A percentile compares a stretch with the other conserved stretches of the same genome.
Evolutionary conservation across 495 filamentous ascomycete species (phyloP).

Genomic region (Penicillium egyptiacum): DNA sequence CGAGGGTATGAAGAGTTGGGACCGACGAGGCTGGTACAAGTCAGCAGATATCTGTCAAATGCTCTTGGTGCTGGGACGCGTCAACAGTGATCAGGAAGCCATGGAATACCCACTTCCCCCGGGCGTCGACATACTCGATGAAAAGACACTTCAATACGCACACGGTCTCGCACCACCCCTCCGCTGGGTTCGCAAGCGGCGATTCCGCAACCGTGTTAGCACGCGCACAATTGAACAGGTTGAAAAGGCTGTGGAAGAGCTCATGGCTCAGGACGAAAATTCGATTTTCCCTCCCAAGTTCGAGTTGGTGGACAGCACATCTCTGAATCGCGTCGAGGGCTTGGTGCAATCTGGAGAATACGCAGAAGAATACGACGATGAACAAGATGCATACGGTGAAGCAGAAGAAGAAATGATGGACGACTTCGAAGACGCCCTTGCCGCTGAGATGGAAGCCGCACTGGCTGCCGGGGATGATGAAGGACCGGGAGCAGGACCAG

Average conservation of each 20-base stretch:
- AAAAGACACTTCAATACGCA: constrained; percentile 70
- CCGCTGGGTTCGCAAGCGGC: constrained; percentile 76
- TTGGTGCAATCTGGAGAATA: constrained; percentile 44
- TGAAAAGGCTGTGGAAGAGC: constrained; percentile 74
- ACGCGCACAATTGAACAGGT: constrained; percentile 86
- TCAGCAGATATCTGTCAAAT: constrained; percentile 94
- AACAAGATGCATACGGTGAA: constrained; percentile 57
- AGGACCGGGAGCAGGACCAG: constrained; percentile 15
- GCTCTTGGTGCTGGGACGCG: constrained; percentile 74
- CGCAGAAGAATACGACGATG: constrained; percentile 52
- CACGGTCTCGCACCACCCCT: constrained; percentile 93
- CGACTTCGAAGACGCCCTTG: constrained; percentile 59
- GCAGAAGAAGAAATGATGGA: constrained; percentile 53
- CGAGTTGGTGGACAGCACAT: constrained; percentile 63
- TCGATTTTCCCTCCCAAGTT: constrained; percentile 57
- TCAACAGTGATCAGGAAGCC: constrained; percentile 72
- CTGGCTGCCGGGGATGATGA: constrained; percentile 53
- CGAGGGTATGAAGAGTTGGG: constrained; percentile 96
- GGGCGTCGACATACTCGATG: constrained; percentile 59
- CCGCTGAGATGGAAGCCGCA: constrained; percentile 54
- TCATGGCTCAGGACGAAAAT: constrained; percentile 66
- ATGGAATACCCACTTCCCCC: constrained; percentile 62
- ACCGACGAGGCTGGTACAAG: constrained; percentile 88
- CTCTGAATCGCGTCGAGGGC: constrained; percentile 52
- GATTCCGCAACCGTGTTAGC: constrained; percentile 76